A percentile compares a stretch with the other conserved stretches of the same genome.
phyloP scores from a whole-genome alignment of 306 rosid species.

The Spatholobus suberectus region DNA sequence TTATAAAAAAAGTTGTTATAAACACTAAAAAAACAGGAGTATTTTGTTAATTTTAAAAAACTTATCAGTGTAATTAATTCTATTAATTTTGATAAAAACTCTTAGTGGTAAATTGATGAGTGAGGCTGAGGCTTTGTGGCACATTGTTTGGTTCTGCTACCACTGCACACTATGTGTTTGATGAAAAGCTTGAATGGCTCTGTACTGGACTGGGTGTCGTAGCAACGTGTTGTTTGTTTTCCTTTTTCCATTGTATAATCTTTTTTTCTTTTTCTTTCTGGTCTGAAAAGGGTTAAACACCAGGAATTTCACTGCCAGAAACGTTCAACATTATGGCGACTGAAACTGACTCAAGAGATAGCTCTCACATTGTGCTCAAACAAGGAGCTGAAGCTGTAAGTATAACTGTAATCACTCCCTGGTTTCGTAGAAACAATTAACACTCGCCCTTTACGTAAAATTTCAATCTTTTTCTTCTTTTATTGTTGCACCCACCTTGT shows the following conservation, averaged over 20 bases:
- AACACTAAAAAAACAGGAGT: too few relatives aligned
- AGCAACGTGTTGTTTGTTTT: background rate
- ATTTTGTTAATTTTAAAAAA: too few relatives aligned
- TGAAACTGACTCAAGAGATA: slow-evolving; percentile 32
- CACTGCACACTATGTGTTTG: background rate
- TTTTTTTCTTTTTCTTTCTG: background rate
- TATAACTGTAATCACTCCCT: background rate
- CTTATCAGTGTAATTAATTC: too few relatives aligned
- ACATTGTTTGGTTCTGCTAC: background rate
- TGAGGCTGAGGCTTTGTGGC: background rate
- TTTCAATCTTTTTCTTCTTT: slow-evolving; percentile 1
- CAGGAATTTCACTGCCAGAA: slow-evolving; percentile 7
- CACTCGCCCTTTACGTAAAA: background rate
- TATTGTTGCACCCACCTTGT: background rate
- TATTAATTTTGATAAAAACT: too few relatives aligned
- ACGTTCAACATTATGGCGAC: slow-evolving; percentile 24
- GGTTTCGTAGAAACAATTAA: slow-evolving; percentile 18
- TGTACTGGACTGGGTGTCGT: background rate
- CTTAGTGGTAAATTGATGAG: background rate
- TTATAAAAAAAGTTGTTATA: too few relatives aligned
- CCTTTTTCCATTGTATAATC: background rate
- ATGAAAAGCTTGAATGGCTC: background rate
- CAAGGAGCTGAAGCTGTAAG: slow-evolving; percentile 58
- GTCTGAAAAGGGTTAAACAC: background rate
- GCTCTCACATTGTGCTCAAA: slow-evolving; percentile 39